These are phyloP conservation scores for Trichoderma koningii DNA, from an alignment of 2,329 filamentous ascomycete genomes.

Conservation along the genomic window DNA sequence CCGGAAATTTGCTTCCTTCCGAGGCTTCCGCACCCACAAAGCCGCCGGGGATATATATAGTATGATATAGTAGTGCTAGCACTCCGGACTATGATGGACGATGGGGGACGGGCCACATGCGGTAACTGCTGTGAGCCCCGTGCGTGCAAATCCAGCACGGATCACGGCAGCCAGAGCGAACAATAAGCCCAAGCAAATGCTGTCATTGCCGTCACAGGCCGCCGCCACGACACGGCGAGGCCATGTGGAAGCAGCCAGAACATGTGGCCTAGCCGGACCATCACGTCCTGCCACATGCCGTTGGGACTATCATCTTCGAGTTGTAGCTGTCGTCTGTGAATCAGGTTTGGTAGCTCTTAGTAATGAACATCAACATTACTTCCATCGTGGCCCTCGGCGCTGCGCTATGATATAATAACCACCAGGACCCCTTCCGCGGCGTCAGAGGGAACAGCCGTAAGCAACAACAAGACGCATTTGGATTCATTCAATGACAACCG, in stretches of 20 bases:
- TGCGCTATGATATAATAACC: slow-evolving; percentile 22
- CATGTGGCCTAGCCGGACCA: neutral
- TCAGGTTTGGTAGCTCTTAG: slow-evolving; percentile 6
- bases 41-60: slow-evolving; percentile 16
- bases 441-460: neutral
- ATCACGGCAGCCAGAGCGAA: neutral
- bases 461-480: slow-evolving; percentile 3
- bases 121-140: too few species aligned
- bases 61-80: neutral
- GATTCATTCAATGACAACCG: neutral
- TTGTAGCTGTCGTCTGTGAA: neutral
- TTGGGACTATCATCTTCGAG: neutral
- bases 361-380: neutral
- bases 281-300: neutral
- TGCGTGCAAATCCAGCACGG: neutral
- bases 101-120: too few species aligned
- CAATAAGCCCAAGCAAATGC: neutral
- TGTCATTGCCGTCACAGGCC: slow-evolving; percentile 20
- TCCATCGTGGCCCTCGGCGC: neutral
- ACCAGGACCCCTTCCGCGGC: slow-evolving; percentile 1
- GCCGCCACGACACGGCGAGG: slow-evolving; percentile 9
- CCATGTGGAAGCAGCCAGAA: neutral
- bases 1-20: slow-evolving; percentile 23
- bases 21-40: slow-evolving; percentile 16
- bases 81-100: neutral